A percentile compares a stretch with the other conserved stretches of the same genome.
Conservation (phyloP, 108 stramenopile species). For the Chaetoceros muelleri region DNA sequence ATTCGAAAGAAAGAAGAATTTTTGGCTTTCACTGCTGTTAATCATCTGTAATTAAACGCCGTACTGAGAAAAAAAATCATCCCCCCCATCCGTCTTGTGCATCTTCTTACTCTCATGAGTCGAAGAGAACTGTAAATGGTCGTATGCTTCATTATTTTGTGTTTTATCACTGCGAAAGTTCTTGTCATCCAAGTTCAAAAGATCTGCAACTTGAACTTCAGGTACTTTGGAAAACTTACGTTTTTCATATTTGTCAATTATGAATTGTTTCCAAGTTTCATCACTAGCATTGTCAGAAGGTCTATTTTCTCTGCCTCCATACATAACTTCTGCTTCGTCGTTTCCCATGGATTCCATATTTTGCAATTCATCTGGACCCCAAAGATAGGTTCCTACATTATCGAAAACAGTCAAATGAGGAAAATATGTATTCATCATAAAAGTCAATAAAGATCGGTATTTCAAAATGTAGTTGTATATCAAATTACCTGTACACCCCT, state of each 20-base stretch:
- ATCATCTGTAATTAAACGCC: no score
- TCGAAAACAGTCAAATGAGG: not conserved
- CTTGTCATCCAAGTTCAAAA: no score
- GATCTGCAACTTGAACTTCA: no score
- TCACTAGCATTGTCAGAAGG: slow-evolving; percentile 7
- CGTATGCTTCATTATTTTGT: no score
- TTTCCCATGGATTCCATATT: slow-evolving; percentile 21
- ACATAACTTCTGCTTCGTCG: slow-evolving; percentile 9
- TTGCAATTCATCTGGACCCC: slow-evolving; percentile 26
- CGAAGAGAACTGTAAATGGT: no score
- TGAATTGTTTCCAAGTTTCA: slow-evolving; percentile 14
- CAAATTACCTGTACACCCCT: slow-evolving; percentile 33
- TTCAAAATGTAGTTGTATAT: slow-evolving; percentile 14
- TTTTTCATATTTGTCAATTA: slow-evolving; percentile 25
- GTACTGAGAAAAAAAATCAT: no score
- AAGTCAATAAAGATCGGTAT: not conserved
- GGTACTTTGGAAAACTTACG: slow-evolving; percentile 6
- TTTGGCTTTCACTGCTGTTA: no score
- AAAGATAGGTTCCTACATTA: slow-evolving; percentile 2
- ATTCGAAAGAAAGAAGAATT: no score
- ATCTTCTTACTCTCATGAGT: no score
- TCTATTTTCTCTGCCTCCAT: not conserved
- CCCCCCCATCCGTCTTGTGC: no score
- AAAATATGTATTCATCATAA: not conserved
- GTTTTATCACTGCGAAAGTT: no score